Percentiles rank a stretch among this genome's conserved stretches.
Evolutionary conservation across 2,329 filamentous ascomycete genomes (phyloP).

Genomic region (Trichoderma semiorbis): DNA sequence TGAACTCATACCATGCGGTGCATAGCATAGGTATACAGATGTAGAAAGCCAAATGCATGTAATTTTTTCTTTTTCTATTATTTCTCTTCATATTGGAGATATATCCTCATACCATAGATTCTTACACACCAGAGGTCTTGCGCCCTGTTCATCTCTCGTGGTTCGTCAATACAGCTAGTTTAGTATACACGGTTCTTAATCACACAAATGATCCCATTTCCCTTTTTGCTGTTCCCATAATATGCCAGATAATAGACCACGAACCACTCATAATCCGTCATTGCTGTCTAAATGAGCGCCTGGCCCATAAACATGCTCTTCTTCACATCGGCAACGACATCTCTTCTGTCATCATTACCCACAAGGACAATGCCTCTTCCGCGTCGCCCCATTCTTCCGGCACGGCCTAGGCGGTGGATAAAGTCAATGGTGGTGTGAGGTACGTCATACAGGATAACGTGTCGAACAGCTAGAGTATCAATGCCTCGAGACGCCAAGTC

Average conservation of each 20-base stretch:
- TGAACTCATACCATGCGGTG: neutral
- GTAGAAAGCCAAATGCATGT: neutral
- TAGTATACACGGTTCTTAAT: neutral
- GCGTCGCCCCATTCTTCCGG: conserved; percentile 87
- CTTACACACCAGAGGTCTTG: neutral
- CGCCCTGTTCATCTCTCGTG: neutral
- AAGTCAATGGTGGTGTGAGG: conserved; percentile 97
- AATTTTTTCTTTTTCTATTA: neutral
- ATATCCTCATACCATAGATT: neutral
- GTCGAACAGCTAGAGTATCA: conserved; percentile 84
- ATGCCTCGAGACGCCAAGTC: conserved; percentile 91
- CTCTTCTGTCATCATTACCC: conserved; percentile 82
- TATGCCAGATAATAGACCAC: neutral
- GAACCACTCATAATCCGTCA: neutral
- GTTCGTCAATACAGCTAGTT: neutral
- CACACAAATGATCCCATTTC: neutral
- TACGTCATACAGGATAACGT: conserved; percentile 95
- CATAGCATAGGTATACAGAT: neutral
- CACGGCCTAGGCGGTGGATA: conserved; percentile 88
- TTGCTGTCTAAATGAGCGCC: conserved; percentile 60
- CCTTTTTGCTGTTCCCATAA: neutral
- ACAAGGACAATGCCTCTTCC: conserved; percentile 88
- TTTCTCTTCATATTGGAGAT: neutral
- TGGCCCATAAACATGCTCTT: conserved; percentile 83
- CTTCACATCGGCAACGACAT: conserved; percentile 87